phyloP scores from a whole-genome alignment of 768 basidiomycete genomes.

The Tephrocybe rancida region DNA sequence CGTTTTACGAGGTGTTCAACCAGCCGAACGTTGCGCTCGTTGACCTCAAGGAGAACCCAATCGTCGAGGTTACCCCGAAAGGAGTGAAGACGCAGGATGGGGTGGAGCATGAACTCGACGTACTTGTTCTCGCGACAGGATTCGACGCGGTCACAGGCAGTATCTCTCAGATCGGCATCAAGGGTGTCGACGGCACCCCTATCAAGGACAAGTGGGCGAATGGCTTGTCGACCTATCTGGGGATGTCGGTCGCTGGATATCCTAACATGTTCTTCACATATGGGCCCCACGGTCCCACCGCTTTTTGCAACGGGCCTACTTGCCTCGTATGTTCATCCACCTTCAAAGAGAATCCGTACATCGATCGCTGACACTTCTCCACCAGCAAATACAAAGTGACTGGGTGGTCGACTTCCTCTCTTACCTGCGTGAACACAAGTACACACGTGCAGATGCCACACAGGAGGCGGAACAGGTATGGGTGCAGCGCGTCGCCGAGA shows the following conservation, averaged over 20 bases:
- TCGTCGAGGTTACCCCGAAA: conserved; percentile 20
- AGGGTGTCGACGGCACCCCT: conserved; percentile 17
- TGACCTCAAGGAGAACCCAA: conserved; percentile 22
- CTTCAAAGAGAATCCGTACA: neutral
- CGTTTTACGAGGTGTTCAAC: conserved; percentile 26
- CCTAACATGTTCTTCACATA: conserved; percentile 29
- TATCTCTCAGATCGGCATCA: conserved; percentile 23
- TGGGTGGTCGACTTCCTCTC: conserved; percentile 25
- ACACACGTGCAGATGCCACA: conserved; percentile 13
- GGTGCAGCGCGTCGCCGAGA: conserved; percentile 14
- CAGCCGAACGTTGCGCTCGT: conserved; percentile 24
- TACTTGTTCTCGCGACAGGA: conserved; percentile 25
- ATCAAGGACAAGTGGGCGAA: conserved; percentile 25
- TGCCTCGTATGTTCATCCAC: conserved; percentile 19
- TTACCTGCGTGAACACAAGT: conserved; percentile 15
- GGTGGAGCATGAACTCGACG: conserved; percentile 21
- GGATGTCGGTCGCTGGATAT: conserved; percentile 20
- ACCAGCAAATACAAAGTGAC: conserved; percentile 25
- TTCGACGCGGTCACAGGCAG: conserved; percentile 26
- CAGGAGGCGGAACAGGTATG: conserved; percentile 15
- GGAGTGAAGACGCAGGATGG: conserved; percentile 23
- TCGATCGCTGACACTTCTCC: neutral
- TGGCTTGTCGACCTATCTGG: conserved; percentile 23
- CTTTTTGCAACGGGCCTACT: conserved; percentile 27
- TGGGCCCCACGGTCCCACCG: conserved; percentile 27